Evolutionary conservation across 208 protist genomes (phyloP).

Genomic region (Trypanosoma brucei): DNA sequence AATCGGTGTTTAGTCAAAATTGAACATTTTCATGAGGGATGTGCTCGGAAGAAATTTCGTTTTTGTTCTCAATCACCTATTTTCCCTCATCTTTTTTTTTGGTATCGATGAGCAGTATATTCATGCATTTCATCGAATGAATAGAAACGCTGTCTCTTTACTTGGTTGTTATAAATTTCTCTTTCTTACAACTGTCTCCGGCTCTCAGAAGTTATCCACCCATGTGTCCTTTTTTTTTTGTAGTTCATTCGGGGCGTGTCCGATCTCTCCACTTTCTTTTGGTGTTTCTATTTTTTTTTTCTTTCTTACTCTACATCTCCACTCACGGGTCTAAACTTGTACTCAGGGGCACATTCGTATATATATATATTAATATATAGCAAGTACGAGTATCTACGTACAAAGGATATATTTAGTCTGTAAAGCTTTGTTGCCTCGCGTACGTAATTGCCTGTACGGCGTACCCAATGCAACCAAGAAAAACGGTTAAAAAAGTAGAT

Average conservation of each 20-base stretch:
- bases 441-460: too few relatives aligned
- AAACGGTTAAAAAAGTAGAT: slow-evolving; percentile 7
- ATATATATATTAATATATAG: background rate
- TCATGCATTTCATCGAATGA: too few relatives aligned
- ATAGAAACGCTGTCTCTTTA: too few relatives aligned
- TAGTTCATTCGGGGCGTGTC: too few relatives aligned
- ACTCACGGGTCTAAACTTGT: background rate
- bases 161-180: too few relatives aligned
- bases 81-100: too few relatives aligned
- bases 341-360: slow-evolving; percentile 5
- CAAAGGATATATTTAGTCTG: background rate
- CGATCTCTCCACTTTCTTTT: slow-evolving; percentile 6
- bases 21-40: too few relatives aligned
- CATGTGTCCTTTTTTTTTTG: background rate
- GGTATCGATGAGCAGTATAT: too few relatives aligned
- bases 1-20: too few relatives aligned
- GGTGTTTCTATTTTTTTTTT: slow-evolving; percentile 15
- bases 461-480: slow-evolving; percentile 5
- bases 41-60: too few relatives aligned
- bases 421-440: background rate
- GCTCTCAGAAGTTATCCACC: background rate
- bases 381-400: background rate
- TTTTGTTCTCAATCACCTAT: too few relatives aligned
- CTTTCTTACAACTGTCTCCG: too few relatives aligned
- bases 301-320: slow-evolving; percentile 14